Base-by-base conservation (phyloP, 176 grass and related monocot genomes). In the Eleusine coracana region DNA sequence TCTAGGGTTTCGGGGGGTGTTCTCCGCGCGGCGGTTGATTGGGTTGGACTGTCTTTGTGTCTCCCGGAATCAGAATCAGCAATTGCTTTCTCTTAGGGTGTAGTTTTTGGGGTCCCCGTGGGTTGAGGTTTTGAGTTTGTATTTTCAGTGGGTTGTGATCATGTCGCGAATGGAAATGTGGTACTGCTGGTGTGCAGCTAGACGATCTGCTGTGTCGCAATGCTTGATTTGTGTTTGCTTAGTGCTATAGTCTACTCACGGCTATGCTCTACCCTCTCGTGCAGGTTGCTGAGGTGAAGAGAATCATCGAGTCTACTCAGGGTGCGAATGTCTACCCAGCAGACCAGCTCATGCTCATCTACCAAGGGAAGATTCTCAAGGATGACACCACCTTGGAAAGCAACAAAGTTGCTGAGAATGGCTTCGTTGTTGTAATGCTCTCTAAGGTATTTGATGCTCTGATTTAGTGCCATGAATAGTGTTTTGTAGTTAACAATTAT, bases 331-430 rank as follows among this genome's bases (percentile, higher is more conserved):
- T 90, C 28, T 99, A 99, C 74, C 97, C 97, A 9, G 91, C 93
- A 1, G 97, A 96, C 20, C 93, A 92, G 68, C 91, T 87, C 39
- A 92, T 99, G 93, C 89, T 99, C 65, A 99, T 99, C 79, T 79
- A 99, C 85, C 91, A 96, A 83, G 97, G 97, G 15, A 99, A 96
- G 76, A 91, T 99, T 80, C 89, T 99, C 52, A 99, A 99, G 91
- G 97, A 99, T 83, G 93, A 99, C 55, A 99, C 93, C 66, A 94
- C 97, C 20, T 55, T 99, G 66, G 93, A 90, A 56, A 68, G 87
- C 54, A 96, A 99, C 71, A 96, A 90, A 68, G 93, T 99, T 85
- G 89, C 63, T 1, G 97, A 99, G 70, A 90, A 88, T 80, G 91
- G 80, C 85, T 99, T 99, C 82, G 69, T 99, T 66, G 97, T 99